phyloP scores from a whole-genome alignment of 202 grass and related monocot species.

The Schoenoplectus tabernaemontani region DNA sequence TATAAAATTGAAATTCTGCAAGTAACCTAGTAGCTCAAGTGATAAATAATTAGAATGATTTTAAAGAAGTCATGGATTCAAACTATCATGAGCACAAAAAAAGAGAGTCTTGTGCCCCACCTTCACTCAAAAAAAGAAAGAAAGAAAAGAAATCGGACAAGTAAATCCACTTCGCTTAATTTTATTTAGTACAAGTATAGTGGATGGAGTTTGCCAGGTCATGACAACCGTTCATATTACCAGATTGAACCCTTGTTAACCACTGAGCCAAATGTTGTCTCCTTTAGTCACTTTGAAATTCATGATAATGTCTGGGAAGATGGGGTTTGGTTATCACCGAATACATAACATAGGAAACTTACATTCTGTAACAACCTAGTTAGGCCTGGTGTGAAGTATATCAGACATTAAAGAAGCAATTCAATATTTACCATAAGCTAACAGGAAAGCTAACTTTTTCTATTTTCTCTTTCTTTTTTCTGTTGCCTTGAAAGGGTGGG shows the following conservation, averaged over 20 bases:
- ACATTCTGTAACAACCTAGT: not conserved
- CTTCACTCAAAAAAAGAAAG: too few relatives aligned
- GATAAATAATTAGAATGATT: too few relatives aligned
- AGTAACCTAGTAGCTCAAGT: too few relatives aligned
- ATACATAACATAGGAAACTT: not conserved
- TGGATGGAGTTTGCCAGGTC: not conserved
- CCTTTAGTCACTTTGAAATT: not conserved
- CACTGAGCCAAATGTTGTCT: not conserved
- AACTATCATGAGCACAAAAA: too few relatives aligned
- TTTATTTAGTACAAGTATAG: not conserved
- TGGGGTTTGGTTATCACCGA: not conserved
- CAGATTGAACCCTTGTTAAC: not conserved
- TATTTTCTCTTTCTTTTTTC: slow-evolving; percentile 5
- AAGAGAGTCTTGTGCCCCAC: too few relatives aligned
- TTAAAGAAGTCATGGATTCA: too few relatives aligned
- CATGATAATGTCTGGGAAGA: not conserved
- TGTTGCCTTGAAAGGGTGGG: slow-evolving; percentile 31
- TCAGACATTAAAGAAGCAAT: not conserved
- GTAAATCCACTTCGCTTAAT: not conserved
- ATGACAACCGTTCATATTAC: not conserved
- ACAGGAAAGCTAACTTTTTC: not conserved
- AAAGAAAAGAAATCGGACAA: too few relatives aligned
- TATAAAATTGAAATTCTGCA: not conserved
- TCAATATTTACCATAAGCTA: not conserved
- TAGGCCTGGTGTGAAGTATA: not conserved